phyloP scores from a whole-genome alignment of 192 early-diverging fungal species.

The Backusella sp. region DNA sequence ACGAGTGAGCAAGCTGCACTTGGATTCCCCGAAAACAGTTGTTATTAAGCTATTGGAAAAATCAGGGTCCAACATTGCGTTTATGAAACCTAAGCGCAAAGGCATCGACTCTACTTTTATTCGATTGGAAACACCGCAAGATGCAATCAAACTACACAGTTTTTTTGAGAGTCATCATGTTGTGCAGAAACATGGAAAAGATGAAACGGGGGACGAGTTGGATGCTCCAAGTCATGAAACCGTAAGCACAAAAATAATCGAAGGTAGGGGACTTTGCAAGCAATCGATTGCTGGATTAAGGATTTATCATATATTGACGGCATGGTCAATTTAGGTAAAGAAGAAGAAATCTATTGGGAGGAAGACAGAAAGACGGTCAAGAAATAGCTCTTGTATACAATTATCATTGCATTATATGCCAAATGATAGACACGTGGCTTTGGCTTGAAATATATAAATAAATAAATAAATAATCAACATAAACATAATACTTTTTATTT shows the following conservation, averaged over 20 bases:
- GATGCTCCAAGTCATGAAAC: background rate
- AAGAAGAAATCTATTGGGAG: slow-evolving; percentile 30
- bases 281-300: no score
- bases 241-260: background rate
- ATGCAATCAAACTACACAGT: slow-evolving; percentile 7
- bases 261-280: background rate
- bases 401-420: background rate
- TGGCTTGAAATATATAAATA: no score
- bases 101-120: slow-evolving; percentile 17
- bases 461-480: no score
- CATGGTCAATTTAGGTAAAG: slow-evolving; percentile 1
- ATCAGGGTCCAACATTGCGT: background rate
- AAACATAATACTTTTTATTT: background rate
- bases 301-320: background rate
- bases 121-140: slow-evolving; percentile 14
- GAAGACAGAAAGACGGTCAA: background rate
- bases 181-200: slow-evolving; percentile 4
- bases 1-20: slow-evolving; percentile 11
- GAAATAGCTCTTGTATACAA: no score
- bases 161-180: slow-evolving; percentile 13
- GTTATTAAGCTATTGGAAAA: background rate
- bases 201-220: background rate
- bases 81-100: background rate
- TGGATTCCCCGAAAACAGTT: slow-evolving; percentile 13
- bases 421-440: no score